These are phyloP conservation scores for Wickerhamomyces chambardii DNA, from an alignment of 805 yeast genomes.

Conservation along the genomic window DNA sequence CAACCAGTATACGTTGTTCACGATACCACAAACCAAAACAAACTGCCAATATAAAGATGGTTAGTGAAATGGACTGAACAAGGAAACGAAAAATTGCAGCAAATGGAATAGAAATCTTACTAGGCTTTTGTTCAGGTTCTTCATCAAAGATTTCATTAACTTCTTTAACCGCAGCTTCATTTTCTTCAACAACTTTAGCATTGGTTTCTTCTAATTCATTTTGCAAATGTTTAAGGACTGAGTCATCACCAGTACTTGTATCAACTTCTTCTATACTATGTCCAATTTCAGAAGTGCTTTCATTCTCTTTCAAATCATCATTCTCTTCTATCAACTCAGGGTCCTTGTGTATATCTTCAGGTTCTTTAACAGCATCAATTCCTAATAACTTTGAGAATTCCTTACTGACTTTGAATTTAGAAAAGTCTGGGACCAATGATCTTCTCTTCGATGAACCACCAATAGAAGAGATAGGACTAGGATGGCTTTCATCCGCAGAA, in stretches of 20 bases:
- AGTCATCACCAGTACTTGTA: conserved; percentile 3
- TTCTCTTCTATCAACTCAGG: conserved; percentile 2
- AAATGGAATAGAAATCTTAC: conserved; percentile 1
- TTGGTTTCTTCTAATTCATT: conserved; percentile 16
- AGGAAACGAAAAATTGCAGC: conserved; percentile 12
- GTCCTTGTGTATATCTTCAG: neutral
- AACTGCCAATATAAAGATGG: conserved; percentile 23
- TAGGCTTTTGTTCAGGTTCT: conserved; percentile 1
- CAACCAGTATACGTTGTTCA: conserved; percentile 51
- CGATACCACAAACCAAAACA: conserved; percentile 51
- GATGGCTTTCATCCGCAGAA: no score
- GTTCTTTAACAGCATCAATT: conserved; percentile 5
- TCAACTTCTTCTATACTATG: no score
- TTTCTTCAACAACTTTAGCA: conserved; percentile 13
- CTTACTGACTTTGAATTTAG: conserved; percentile 21
- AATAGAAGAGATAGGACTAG: no score
- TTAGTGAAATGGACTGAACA: conserved; percentile 19
- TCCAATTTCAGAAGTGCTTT: no score
- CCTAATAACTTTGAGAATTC: conserved; percentile 29
- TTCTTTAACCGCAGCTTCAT: conserved; percentile 18
- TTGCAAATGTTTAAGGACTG: conserved; percentile 12
- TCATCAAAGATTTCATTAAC: conserved; percentile 11
- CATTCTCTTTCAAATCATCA: no score
- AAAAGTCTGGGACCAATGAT: conserved; percentile 21
- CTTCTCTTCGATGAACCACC: conserved; percentile 8